Conservation (phyloP, 164 flowering plant species). For the Umbellularia californica region DNA sequence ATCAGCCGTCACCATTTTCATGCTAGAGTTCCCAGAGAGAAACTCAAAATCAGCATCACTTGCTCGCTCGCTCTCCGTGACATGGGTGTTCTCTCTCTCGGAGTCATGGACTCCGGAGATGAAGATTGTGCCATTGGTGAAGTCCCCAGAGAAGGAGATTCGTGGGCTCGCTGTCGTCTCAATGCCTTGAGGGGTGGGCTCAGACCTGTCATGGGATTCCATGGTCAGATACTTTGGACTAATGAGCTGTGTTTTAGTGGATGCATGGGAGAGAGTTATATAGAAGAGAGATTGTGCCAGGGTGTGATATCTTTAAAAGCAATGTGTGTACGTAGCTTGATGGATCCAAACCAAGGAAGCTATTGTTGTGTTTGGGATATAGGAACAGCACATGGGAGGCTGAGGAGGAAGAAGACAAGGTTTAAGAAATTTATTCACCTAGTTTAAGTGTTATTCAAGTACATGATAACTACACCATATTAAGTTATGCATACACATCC, state of each 20-base stretch:
- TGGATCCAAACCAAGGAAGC: constrained; percentile 6
- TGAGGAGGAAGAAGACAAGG: constrained; percentile 4
- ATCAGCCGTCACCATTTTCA: constrained; percentile 65
- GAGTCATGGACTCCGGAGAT: constrained; percentile 40
- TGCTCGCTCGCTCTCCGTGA: constrained; percentile 8
- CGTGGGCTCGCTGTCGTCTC: constrained; percentile 49
- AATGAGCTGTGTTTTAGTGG: neutral
- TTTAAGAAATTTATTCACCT: neutral
- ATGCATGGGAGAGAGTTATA: constrained; percentile 3
- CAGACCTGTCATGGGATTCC: neutral
- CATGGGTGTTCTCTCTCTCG: constrained; percentile 6
- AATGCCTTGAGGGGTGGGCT: neutral
- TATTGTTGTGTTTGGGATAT: neutral
- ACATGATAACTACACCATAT: neutral
- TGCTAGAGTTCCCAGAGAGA: constrained; percentile 33
- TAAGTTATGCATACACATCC: neutral
- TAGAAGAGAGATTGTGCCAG: neutral
- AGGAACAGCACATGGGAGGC: constrained; percentile 11
- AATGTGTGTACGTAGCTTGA: constrained; percentile 1
- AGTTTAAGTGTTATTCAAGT: neutral
- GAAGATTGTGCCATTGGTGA: constrained; percentile 53
- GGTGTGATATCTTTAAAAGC: neutral
- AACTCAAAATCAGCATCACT: constrained; percentile 67
- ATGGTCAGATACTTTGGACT: neutral
- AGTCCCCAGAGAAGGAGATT: constrained; percentile 73